A percentile compares a stretch with the other conserved stretches of the same genome.
These are phyloP conservation scores for Diphasiastrum complanatum DNA, from an alignment of 83 land plant species.

Conservation along the genomic window DNA sequence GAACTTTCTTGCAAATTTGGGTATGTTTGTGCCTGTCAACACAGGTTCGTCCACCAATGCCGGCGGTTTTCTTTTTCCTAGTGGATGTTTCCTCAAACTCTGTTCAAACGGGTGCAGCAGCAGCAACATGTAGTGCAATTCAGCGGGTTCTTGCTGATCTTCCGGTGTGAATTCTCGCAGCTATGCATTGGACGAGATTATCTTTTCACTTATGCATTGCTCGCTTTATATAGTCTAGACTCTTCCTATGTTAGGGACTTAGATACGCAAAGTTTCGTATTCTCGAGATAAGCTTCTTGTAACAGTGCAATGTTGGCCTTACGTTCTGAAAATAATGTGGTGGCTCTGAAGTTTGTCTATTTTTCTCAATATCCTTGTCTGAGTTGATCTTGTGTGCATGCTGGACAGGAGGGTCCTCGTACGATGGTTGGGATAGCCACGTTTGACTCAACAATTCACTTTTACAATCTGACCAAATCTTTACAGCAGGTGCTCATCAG, in stretches of 20 bases:
- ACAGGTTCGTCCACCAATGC: constrained; percentile 97
- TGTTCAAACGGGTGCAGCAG: constrained; percentile 86
- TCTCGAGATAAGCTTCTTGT: too few species aligned
- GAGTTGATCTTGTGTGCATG: not conserved
- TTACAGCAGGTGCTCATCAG: constrained; percentile 65
- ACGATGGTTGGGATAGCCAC: constrained; percentile 95
- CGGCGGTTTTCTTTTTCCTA: constrained; percentile 87
- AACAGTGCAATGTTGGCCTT: too few species aligned
- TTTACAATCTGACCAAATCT: constrained; percentile 71
- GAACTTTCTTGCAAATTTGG: not conserved
- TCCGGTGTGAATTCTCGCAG: constrained; percentile 41
- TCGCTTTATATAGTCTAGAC: too few species aligned
- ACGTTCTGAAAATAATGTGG: too few species aligned
- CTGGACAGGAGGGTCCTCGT: constrained; percentile 82
- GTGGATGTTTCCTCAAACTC: constrained; percentile 96
- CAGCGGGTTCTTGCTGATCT: constrained; percentile 74
- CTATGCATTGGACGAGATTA: too few species aligned
- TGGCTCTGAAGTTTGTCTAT: too few species aligned
- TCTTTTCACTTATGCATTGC: too few species aligned
- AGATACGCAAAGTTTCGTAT: too few species aligned
- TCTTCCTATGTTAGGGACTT: too few species aligned
- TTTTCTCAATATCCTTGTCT: not conserved
- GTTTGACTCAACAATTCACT: constrained; percentile 88
- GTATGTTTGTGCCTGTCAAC: not conserved
- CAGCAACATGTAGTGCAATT: constrained; percentile 94